phyloP scores from a whole-genome alignment of 345 rosid genomes.

The Eucalyptus leucophloia region DNA sequence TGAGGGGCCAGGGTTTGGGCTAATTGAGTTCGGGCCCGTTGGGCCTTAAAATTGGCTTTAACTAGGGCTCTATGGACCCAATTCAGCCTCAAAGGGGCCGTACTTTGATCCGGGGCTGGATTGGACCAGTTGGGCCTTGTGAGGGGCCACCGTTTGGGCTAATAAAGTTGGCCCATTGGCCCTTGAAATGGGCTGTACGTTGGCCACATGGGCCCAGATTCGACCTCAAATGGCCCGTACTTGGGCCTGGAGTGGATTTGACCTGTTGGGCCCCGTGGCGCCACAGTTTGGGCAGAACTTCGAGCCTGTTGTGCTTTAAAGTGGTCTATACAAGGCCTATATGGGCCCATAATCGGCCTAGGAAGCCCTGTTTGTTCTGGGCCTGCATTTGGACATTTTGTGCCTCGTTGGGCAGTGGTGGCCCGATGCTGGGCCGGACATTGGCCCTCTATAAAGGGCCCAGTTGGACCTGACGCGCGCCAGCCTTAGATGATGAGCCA shows the following conservation, averaged over 20 bases:
- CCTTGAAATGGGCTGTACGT: background rate
- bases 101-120: background rate
- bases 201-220: background rate
- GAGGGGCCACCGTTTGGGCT: background rate
- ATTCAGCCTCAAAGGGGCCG: background rate
- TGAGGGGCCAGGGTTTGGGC: background rate
- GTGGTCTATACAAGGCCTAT: too few species aligned
- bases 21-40: background rate
- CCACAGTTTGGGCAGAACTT: too few species aligned
- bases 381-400: background rate
- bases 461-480: background rate
- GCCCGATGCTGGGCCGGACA: background rate
- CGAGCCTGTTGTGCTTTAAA: too few species aligned
- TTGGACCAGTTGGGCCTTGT: background rate
- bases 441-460: background rate
- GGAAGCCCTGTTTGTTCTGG: too few species aligned
- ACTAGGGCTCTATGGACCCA: background rate
- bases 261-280: too few species aligned
- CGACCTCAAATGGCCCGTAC: background rate
- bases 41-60: background rate
- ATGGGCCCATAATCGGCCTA: too few species aligned
- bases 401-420: background rate
- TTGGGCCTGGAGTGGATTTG: background rate
- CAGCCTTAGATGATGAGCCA: background rate
- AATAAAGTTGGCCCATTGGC: background rate